These are phyloP conservation scores for Cercospora citrullina DNA, from an alignment of 2,329 filamentous ascomycete species.

Conservation along the genomic window DNA sequence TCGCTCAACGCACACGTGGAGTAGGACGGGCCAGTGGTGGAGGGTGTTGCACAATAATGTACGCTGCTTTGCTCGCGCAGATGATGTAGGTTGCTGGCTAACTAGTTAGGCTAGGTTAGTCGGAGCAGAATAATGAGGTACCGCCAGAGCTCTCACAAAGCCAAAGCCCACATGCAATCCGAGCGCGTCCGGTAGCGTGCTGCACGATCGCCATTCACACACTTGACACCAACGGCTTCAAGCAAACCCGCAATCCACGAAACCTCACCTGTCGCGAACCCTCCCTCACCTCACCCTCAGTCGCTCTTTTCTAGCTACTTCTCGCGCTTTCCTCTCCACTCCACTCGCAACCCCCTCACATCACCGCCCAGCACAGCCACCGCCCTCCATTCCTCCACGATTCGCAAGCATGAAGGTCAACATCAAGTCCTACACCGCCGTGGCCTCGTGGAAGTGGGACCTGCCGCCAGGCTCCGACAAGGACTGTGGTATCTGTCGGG, in stretches of 20 bases:
- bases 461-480: constrained; percentile 81
- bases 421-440: constrained; percentile 88
- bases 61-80: background rate
- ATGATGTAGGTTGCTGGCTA: background rate
- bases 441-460: constrained; percentile 97
- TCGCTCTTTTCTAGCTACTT: background rate
- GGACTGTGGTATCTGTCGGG: constrained; percentile 97
- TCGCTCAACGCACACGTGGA: background rate
- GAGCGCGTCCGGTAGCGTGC: background rate
- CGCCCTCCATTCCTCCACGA: background rate
- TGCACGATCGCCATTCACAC: background rate
- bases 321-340: background rate
- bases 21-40: background rate
- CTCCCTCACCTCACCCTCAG: background rate
- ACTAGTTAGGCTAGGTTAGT: background rate
- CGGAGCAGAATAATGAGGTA: background rate
- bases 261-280: background rate
- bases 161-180: background rate
- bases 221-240: background rate
- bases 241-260: background rate
- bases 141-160: background rate
- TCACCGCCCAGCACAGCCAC: background rate
- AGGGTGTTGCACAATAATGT: background rate
- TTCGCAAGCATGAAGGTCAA: constrained; percentile 78
- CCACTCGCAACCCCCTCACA: background rate